Conservation (phyloP, 2,329 filamentous ascomycete species). For the Hypoxylon sp. region DNA sequence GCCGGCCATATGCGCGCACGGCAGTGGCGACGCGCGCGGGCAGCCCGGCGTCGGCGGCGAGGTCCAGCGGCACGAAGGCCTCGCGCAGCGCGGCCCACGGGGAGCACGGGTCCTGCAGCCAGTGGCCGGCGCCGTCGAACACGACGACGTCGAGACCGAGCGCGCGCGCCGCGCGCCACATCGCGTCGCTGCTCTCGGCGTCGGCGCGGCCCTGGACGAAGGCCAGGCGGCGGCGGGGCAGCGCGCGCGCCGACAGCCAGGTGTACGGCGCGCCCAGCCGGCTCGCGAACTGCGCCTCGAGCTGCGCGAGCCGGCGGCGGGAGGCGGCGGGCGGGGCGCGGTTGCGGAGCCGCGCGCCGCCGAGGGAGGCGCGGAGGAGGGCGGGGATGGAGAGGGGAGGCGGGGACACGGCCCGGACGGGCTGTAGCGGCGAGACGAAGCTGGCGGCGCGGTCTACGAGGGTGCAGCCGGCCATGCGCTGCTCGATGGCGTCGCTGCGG, state of each 20-base stretch:
- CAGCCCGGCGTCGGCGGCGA: slow-evolving; percentile 42
- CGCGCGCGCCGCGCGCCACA: slow-evolving; percentile 40
- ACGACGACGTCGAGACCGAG: slow-evolving; percentile 50
- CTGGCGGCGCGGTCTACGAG: not conserved
- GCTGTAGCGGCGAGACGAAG: not conserved
- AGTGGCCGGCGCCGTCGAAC: slow-evolving; percentile 49
- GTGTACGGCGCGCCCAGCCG: not conserved
- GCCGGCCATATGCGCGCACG: slow-evolving; percentile 34
- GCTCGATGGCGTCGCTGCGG: not conserved
- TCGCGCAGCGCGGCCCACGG: slow-evolving; percentile 42
- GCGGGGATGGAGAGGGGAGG: not conserved
- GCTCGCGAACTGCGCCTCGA: not conserved
- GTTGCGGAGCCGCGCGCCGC: not conserved
- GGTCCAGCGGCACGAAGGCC: slow-evolving; percentile 44
- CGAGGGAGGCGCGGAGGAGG: not conserved
- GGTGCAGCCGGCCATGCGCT: not conserved
- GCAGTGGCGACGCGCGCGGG: slow-evolving; percentile 43
- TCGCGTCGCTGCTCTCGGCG: not conserved
- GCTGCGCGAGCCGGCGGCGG: not conserved
- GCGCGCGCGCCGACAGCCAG: not conserved
- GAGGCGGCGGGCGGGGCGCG: not conserved
- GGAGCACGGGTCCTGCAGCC: slow-evolving; percentile 46
- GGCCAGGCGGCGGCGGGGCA: not conserved
- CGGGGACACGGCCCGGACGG: not conserved
- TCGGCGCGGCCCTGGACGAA: not conserved